Evolutionary conservation across 2,329 filamentous ascomycete species (phyloP), one percentile per base, ranked within the genome.

Genomic region (Dendryphion nanum): DNA sequence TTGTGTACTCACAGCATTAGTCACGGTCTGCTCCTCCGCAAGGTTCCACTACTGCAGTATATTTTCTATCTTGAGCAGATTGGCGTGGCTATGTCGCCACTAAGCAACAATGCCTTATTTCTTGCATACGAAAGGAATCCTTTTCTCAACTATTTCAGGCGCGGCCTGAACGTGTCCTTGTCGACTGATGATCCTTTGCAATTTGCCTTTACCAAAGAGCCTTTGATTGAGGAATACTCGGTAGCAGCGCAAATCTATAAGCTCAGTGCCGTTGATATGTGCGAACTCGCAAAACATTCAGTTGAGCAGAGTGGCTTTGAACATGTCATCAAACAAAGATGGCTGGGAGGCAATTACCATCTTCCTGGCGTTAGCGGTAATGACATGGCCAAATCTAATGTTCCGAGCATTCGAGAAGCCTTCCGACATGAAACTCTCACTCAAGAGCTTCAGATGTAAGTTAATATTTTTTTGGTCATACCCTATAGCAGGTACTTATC

Each of bases 241-340:
- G 93, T 98, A 6, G 93, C 93, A 3, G 93, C 93, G 4, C 93
- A 98, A 68, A 98, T 98, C 42, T 98, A 97, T 72, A 97, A 97
- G 70, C 80, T 98, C 26, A 94, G 84, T 57, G 86, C 91, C 1
- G 90, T 97, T 4, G 93, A 98, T 59, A 98, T 98, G 93, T 97
- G 93, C 61, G 93, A 98, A 69, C 69, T 98, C 40, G 93, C 93
- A 17, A 95, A 95, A 69, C 91, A 97, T 63, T 95, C 89, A 7
- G 93, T 98, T 28, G 82, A 85, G 54, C 93, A 98, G 64, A 95
- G 89, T 62, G 93, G 93, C 5, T 98, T 95, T 59, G 93, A 98
- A 63, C 75, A 86, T 53, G 78, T 82, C 10, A 75, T 97, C 56
- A 98, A 98, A 69, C 82, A 90, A 59, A 82, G 89, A 64, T 98